These are phyloP conservation scores for Rhizopus sp. DNA, from an alignment of 371 early-diverging fungal species.

Conservation along the genomic window DNA sequence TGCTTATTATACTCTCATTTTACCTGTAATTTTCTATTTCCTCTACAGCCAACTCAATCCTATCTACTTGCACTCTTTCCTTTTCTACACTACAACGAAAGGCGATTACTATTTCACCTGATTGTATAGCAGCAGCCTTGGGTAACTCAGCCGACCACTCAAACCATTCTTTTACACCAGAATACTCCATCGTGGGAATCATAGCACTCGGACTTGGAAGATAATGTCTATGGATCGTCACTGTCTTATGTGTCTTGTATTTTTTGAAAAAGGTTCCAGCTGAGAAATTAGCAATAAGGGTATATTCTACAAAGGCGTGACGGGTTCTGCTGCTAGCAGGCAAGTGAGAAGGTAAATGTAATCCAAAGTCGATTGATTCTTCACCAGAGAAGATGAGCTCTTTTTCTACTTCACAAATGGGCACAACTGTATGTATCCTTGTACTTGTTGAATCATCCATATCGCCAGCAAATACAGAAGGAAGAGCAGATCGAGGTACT, in stretches of 20 bases:
- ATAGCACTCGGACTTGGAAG: conserved; percentile 45
- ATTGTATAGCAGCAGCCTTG: conserved; percentile 44
- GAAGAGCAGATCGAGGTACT: conserved; percentile 21
- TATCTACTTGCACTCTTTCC: conserved; percentile 42
- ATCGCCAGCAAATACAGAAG: conserved; percentile 6
- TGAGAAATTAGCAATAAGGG: conserved; percentile 43
- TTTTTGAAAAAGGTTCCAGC: conserved; percentile 49
- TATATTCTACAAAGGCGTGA: conserved; percentile 48
- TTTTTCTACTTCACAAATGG: conserved; percentile 48
- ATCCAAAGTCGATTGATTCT: conserved; percentile 42
- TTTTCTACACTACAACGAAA: conserved; percentile 50
- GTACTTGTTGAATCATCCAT: conserved; percentile 5
- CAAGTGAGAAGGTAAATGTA: conserved; percentile 46
- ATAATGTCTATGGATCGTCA: conserved; percentile 40
- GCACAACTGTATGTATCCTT: conserved; percentile 29
- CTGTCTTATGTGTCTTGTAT: conserved; percentile 36
- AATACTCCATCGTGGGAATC: conserved; percentile 41
- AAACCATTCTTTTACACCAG: conserved; percentile 47
- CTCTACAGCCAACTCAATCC: conserved; percentile 37
- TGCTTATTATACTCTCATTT: neutral
- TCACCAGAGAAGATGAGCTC: conserved; percentile 50
- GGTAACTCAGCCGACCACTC: conserved; percentile 51
- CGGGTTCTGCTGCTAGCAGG: conserved; percentile 36
- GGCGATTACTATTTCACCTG: conserved; percentile 43
- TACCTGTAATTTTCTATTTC: conserved; percentile 47